Conservation (phyloP, 2,329 filamentous ascomycete genomes). For the Phaeoacremonium minimum region DNA sequence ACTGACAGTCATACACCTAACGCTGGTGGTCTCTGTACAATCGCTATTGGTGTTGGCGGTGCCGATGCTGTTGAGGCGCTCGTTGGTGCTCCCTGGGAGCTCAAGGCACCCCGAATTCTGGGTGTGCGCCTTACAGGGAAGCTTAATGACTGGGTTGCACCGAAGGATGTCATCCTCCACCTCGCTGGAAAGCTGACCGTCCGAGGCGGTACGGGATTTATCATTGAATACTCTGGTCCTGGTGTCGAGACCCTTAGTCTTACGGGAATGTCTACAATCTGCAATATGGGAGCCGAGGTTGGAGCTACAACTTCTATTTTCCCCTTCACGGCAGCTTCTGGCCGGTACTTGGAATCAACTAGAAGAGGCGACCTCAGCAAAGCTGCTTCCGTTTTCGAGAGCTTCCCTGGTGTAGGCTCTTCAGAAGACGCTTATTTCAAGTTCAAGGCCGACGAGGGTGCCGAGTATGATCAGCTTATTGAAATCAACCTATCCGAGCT, state of each 20-base stretch:
- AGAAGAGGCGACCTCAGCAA: conserved; percentile 68
- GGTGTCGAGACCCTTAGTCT: conserved; percentile 85
- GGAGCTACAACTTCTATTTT: conserved; percentile 95
- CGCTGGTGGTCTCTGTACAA: conserved; percentile 87
- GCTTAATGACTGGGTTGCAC: conserved; percentile 85
- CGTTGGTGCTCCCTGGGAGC: conserved; percentile 93
- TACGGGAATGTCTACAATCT: conserved; percentile 89
- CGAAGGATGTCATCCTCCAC: conserved; percentile 92
- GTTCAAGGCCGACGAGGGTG: conserved; percentile 73
- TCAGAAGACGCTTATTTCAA: conserved; percentile 51
- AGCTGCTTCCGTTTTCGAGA: conserved; percentile 58
- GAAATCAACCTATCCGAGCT: conserved; percentile 85
- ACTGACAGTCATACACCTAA: conserved; percentile 98
- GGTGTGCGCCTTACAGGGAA: conserved; percentile 81
- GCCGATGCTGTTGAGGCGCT: conserved; percentile 96
- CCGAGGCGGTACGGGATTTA: conserved; percentile 86
- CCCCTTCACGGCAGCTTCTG: conserved; percentile 81
- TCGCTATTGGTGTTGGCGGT: conserved; percentile 95
- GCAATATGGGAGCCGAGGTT: conserved; percentile 85
- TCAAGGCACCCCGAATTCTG: conserved; percentile 88
- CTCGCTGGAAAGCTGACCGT: conserved; percentile 89
- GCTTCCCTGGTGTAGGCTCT: conserved; percentile 39
- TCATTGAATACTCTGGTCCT: conserved; percentile 91
- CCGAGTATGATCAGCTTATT: conserved; percentile 86
- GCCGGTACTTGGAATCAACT: conserved; percentile 82